Evolutionary conservation across 441 rosid genomes (phyloP).

Genomic region (Macaranga tanarius): DNA sequence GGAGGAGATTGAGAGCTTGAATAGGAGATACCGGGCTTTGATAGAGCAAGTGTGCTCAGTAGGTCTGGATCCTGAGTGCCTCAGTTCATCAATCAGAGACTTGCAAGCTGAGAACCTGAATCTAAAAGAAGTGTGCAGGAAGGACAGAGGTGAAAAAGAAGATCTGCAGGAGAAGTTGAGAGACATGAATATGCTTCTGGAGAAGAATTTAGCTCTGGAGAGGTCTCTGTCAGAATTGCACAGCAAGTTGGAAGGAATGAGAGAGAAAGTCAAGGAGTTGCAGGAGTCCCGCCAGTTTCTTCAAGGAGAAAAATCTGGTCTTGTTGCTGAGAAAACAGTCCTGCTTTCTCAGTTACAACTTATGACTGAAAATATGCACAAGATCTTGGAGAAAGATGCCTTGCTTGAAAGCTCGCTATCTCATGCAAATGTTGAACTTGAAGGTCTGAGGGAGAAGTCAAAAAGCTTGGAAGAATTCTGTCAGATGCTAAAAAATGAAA

Average conservation of each 20-base stretch:
- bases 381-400: conserved; percentile 52
- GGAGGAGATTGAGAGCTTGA: conserved; percentile 75
- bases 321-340: conserved; percentile 59
- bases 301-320: conserved; percentile 63
- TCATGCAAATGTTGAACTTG: conserved; percentile 72
- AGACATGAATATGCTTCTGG: conserved; percentile 36
- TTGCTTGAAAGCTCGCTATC: conserved; percentile 58
- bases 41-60: conserved; percentile 67
- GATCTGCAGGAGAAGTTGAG: conserved; percentile 27
- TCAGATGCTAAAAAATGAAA: conserved; percentile 59
- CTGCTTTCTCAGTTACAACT: conserved; percentile 83
- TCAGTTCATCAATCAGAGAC: conserved; percentile 60
- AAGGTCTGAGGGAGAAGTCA: conserved; percentile 53
- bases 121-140: conserved; percentile 52
- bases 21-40: conserved; percentile 56
- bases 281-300: conserved; percentile 64
- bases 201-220: conserved; percentile 62
- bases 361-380: conserved; percentile 59
- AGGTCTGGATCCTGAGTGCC: conserved; percentile 56
- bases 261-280: conserved; percentile 59
- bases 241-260: conserved; percentile 62
- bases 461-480: conserved; percentile 71
- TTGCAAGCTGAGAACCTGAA: conserved; percentile 62
- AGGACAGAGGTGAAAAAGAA: conserved; percentile 54
- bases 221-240: conserved; percentile 71